Percentiles rank a stretch among this genome's conserved stretches.
phyloP scores from a whole-genome alignment of 768 basidiomycete species.

The Dentipellis sp. region DNA sequence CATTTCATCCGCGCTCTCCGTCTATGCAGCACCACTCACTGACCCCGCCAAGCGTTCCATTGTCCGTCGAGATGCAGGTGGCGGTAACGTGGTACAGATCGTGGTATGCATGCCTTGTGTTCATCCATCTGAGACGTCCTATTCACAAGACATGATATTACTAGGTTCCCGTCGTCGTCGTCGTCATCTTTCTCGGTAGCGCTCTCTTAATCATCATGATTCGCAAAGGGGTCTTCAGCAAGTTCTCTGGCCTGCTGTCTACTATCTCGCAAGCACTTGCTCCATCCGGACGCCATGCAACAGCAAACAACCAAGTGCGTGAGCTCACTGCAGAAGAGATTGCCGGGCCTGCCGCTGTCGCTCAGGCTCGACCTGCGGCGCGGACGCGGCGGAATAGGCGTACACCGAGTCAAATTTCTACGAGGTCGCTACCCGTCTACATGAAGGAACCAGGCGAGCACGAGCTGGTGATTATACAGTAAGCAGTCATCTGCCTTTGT shows the following conservation, averaged over 20 bases:
- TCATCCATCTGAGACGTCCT: not conserved
- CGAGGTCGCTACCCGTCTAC: conserved; percentile 67
- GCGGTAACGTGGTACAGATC: not conserved
- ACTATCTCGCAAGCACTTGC: not conserved
- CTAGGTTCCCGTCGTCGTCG: conserved; percentile 8
- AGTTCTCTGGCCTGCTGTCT: not conserved
- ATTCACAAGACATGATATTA: not conserved
- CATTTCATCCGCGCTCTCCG: not conserved
- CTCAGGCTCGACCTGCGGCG: conserved; percentile 1
- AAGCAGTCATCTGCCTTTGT: conserved; percentile 7
- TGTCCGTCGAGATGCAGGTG: not conserved
- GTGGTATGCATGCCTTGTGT: not conserved
- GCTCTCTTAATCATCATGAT: conserved; percentile 1
- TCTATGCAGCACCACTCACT: not conserved
- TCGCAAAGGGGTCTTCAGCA: not conserved
- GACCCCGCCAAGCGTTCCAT: not conserved
- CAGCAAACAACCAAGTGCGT: conserved; percentile 1
- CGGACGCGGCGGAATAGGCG: conserved; percentile 37
- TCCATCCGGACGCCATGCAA: not conserved
- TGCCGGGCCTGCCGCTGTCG: conserved; percentile 4
- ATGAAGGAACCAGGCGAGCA: conserved; percentile 80
- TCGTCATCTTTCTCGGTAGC: conserved; percentile 3
- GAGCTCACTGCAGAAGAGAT: conserved; percentile 13
- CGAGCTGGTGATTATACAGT: conserved; percentile 64
- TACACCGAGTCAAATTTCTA: conserved; percentile 76